phyloP scores from a whole-genome alignment of 2,329 filamentous ascomycete genomes.

The Aureobasidium sp. region DNA sequence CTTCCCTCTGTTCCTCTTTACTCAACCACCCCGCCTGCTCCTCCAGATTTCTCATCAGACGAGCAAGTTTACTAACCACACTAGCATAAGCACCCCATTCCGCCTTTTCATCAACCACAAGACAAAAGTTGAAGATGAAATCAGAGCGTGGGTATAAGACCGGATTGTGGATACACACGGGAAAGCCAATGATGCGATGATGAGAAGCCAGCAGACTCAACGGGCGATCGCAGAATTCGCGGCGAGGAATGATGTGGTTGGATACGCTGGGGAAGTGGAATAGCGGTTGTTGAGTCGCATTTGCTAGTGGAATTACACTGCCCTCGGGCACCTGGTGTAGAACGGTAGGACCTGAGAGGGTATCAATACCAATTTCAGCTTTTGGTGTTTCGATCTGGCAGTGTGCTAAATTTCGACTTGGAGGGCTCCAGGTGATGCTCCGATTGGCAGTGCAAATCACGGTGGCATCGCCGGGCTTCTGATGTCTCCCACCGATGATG shows the following conservation, averaged over 20 bases:
- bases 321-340: slow-evolving; percentile 57
- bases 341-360: slow-evolving; percentile 48
- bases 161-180: slow-evolving; percentile 70
- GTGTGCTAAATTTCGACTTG: not conserved
- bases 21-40: slow-evolving; percentile 82
- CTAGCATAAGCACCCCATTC: slow-evolving; percentile 54
- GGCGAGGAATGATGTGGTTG: slow-evolving; percentile 88
- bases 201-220: slow-evolving; percentile 33
- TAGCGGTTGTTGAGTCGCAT: slow-evolving; percentile 50
- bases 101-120: slow-evolving; percentile 62
- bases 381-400: not conserved
- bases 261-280: slow-evolving; percentile 81
- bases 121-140: slow-evolving; percentile 96
- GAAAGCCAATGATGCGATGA: slow-evolving; percentile 77
- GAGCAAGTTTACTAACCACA: slow-evolving; percentile 77
- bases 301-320: slow-evolving; percentile 41
- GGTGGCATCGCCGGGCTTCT: not conserved
- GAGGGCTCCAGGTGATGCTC: too few species aligned
- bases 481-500: too few species aligned
- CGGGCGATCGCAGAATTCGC: slow-evolving; percentile 88
- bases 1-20: slow-evolving; percentile 40
- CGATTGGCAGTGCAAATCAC: not conserved
- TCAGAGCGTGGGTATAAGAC: slow-evolving; percentile 73
- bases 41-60: slow-evolving; percentile 81
- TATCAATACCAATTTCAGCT: not conserved